Evolutionary conservation across 148 eudicot species (phyloP), one percentile per base, ranked within the genome.

Genomic region (Amaranthus hypochondriacus): DNA sequence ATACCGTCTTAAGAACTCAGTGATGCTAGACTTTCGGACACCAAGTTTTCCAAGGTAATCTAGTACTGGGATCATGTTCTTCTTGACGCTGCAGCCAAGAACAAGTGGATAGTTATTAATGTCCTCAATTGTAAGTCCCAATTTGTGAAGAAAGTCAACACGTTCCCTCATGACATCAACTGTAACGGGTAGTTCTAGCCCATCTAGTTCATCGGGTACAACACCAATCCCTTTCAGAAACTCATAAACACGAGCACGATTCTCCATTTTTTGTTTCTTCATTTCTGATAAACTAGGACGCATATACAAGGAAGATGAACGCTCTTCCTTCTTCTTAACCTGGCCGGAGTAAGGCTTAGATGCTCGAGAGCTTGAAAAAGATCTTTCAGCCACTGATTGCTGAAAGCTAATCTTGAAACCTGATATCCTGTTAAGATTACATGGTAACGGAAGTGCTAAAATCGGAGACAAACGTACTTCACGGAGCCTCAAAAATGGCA

Each of bases 61-160:
- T 52, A 96, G 92, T 58, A 96, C 99, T 2, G 99, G 97, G 44
- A 96, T 75, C 99, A 96, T 90, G 77, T 96, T 96, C 83, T 92
- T 96, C 89, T 92, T 96, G 63, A 96, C 97, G 80, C 99, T 96
- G 81, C 97, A 96, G 51, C 99, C 99, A 79, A 92, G 97, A 79
- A 96, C 94, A 72, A 96, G 96, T 9, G 99, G 99, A 75, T 96
- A 96, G 73, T 86, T 89, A 76, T 96, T 96, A 56, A 96, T 92
- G 77, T 96, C 96, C 76, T 96, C 97, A 74, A 90, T 76, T 9
- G 94, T 87, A 66, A 96, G 87, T 15, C 99, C 99, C 66, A 96
- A 66, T 50, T 81, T 89, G 76, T 90, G 96, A 76, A 96, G 91
- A 71, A 96, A 96, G 49, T 96, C 96, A 4, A 96, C 85, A 42